Evolutionary conservation across 2,329 filamentous ascomycete genomes (phyloP), one percentile per base, ranked within the genome.

Genomic region (Zymoseptoria pseudotritici): DNA sequence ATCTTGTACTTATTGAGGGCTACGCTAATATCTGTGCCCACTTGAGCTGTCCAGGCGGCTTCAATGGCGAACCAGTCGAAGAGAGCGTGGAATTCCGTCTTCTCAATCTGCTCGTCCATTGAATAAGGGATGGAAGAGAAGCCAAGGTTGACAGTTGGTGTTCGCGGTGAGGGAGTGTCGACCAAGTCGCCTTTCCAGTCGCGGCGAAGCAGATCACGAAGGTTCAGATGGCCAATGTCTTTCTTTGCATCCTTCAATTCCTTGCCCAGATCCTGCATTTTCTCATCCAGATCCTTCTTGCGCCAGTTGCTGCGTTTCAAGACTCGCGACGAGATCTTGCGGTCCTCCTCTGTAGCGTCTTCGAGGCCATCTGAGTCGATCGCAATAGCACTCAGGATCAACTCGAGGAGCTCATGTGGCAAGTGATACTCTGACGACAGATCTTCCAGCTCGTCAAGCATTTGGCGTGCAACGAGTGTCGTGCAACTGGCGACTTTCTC

Each of bases 61-160:
- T 80, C 76, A 26, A 79, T 70, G 2, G 77, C 77, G 59, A 79
- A 80, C 77, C 77, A 80, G 65, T 79, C 73, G 54, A 80, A 80
- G 4, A 79, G 72, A 63, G 77, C 77, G 53, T 72, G 69, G 59
- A 78, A 80, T 26, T 78, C 77, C 0, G 77, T 80, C 65, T 76
- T 77, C 9, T 70, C 63, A 57, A 79, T 78, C 60, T 79, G 77
- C 54, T 77, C 72, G 31, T 79, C 77, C 66, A 79, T 70, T 1
- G 75, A 77, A 70, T 75, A 79, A 0, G 78, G 77, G 51, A 80
- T 75, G 0, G 76, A 78, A 0, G 77, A 74, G 61, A 79, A 79
- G 17, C 78, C 78, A 0, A 80, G 74, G 63, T 72, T 77, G 55
- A 80, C 76, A 4, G 77, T 78, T 0, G 77, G 78, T 1, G 77